Evolutionary conservation across 1,284 basidiomycete genomes (phyloP), one percentile per base, ranked within the genome.

Genomic region (Polyporus tsugae): DNA sequence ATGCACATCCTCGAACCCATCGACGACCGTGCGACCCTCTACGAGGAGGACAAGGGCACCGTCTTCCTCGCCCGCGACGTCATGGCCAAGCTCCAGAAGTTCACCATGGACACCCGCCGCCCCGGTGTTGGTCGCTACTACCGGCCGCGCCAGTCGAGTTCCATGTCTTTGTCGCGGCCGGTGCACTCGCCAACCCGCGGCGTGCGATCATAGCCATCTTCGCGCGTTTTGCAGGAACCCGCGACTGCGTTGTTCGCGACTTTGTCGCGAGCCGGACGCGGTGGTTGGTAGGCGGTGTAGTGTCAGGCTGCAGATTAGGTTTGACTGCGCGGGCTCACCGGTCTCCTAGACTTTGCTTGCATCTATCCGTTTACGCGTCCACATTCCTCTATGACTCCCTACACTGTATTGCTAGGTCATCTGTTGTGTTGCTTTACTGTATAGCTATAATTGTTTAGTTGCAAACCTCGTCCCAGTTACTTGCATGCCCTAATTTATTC

Each of bases 31-130:
- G 77, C 82, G 60, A 81, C 84, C 58, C 83, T 82, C 35, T 89
- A 90, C 72, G 89, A 91, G 73, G 85, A 87, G 72, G 89, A 91
- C 44, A 86, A 81, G 67, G 89, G 84, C 68, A 88, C 84, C 11
- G 89, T 91, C 36, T 91, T 89, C 76, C 81, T 91, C 58, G 86
- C 89, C 11, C 85, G 83, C 70, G 84, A 87, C 67, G 81, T 88
- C 46, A 85, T 90, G 82, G 82, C 82, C 35, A 84, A 83, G 46
- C 74, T 91, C 67, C 82, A 85, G 70, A 82, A 67, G 70, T 71
- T 76, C 63, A 42, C 73, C 60, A 63, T 70, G 60, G 71, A 64
- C 53, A 69, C 72, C 35, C 72, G 72, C 57, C 36, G 58, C 6
- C 58, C 60, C 29, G 65, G 62, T 25, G 11, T 36, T 4, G 53